Evolutionary conservation across 805 yeast species (phyloP).

Genomic region (Barnettozyma pratensis): DNA sequence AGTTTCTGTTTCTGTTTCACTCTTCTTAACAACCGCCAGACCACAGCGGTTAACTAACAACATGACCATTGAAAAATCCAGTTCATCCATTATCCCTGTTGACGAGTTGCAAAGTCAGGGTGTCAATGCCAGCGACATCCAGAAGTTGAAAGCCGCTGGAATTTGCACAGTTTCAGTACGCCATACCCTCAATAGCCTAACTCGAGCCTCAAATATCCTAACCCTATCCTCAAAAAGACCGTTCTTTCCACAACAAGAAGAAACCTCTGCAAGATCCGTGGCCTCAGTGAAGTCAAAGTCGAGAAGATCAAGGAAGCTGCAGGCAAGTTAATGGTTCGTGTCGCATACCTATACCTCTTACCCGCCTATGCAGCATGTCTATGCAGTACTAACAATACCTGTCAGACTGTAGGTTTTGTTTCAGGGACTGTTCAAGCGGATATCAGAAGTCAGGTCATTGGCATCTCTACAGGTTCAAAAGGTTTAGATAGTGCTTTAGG

Average conservation of each 20-base stretch:
- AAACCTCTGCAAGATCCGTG: slow-evolving; percentile 59
- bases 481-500: slow-evolving; percentile 65
- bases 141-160: slow-evolving; percentile 62
- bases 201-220: no score
- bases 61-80: slow-evolving; percentile 11
- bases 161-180: slow-evolving; percentile 62
- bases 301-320: slow-evolving; percentile 75
- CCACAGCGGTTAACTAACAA: background rate
- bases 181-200: slow-evolving; percentile 12
- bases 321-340: slow-evolving; percentile 42
- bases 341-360: background rate
- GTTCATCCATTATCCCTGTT: slow-evolving; percentile 28
- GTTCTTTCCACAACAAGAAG: slow-evolving; percentile 59
- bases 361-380: background rate
- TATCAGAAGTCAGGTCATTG: slow-evolving; percentile 55
- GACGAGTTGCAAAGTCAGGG: slow-evolving; percentile 62
- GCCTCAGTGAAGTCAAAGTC: slow-evolving; percentile 71
- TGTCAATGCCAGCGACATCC: slow-evolving; percentile 65
- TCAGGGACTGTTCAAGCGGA: slow-evolving; percentile 68
- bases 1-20: background rate
- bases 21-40: background rate
- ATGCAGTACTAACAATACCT: background rate
- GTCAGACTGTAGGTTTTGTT: slow-evolving; percentile 58
- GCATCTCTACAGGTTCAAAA: slow-evolving; percentile 67
- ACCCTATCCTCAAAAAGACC: slow-evolving; percentile 27